Base-by-base conservation (phyloP, 2,329 filamentous ascomycete genomes). In the Ceratocystis alfenasii region DNA sequence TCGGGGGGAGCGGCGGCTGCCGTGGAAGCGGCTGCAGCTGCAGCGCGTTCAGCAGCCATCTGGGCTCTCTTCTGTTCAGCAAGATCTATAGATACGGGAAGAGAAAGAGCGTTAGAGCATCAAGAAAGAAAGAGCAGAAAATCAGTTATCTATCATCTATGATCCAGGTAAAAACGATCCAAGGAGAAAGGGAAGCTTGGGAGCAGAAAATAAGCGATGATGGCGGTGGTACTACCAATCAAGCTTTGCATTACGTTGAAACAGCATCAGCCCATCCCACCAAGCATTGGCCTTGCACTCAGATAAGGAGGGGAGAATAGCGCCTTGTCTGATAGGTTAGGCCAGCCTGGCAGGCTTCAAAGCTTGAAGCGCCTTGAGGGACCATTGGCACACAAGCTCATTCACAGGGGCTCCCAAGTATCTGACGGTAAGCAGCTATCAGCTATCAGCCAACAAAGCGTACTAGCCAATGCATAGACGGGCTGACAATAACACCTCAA, bases 91-190 rank as follows among this genome's bases (percentile, higher is more conserved):
- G 17, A 44, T 22, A 5, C 3, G 44, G 20, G 15, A 36, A 20
- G 10, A 17, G 17, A 12, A 41, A 59, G 48, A 15, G 22, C 33
- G 50, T 65, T 57, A 62, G 48, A 17, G 65, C 79, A n/a, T n/a
- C 25, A 12, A 77, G 65, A 55, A 41, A 30, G 7, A 28, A 17
- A 60, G n/a, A 17, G 4, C 8, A 7, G 5, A 20, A 30, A 22
- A 50, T 7, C 5, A 17, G 22, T 5, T n/a, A 17, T 20, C 8
- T n/a, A 20, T 15, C 15, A 25, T 33, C 48, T 30, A 5, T 8
- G 28, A 33, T 17, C 30, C 28, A 30, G 7, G 8, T 7, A 3
- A 4, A n/a, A 5, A 17, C 4, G 1, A 15, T 57, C 4, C 12
- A n/a, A 30, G 55, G 55, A 60, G 55, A 45, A 17, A 20, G 22